phyloP scores from a whole-genome alignment of 768 basidiomycete genomes.

The Cystobasidium tubakii region DNA sequence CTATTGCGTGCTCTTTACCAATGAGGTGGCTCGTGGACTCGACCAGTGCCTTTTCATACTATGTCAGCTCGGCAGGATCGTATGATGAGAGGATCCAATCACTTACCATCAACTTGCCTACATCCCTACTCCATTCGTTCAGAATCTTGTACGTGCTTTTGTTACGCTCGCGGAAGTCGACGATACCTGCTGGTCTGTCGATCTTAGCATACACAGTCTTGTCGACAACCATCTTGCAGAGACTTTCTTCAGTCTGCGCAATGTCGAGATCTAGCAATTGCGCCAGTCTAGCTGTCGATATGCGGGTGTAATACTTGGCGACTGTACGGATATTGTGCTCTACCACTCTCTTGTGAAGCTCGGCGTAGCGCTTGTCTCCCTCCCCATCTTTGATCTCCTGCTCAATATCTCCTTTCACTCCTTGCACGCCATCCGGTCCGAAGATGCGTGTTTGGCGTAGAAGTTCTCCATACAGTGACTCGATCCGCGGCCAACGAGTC shows the following conservation, averaged over 20 bases:
- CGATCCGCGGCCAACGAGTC: conserved; percentile 95
- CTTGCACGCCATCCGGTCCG: conserved; percentile 48
- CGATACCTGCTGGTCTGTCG: conserved; percentile 82
- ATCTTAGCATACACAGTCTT: conserved; percentile 89
- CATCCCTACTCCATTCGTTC: conserved; percentile 97
- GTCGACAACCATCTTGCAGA: conserved; percentile 82
- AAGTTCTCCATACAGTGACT: conserved; percentile 75
- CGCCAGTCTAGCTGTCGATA: conserved; percentile 74
- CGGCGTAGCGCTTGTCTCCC: conserved; percentile 75
- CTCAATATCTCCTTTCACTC: conserved; percentile 45
- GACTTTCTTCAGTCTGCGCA: conserved; percentile 76
- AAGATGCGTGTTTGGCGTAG: conserved; percentile 77
- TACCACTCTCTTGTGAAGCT: conserved; percentile 87
- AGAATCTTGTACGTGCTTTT: conserved; percentile 78
- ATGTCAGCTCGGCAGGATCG: too few relatives aligned
- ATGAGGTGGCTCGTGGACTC: conserved; percentile 83
- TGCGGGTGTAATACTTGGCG: conserved; percentile 87
- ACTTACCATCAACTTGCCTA: conserved; percentile 69
- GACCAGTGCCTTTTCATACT: conserved; percentile 67
- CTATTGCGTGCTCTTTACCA: conserved; percentile 48
- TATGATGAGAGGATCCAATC: background rate
- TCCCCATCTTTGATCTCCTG: conserved; percentile 48
- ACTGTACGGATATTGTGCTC: conserved; percentile 89
- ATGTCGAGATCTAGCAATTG: conserved; percentile 76
- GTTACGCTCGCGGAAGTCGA: conserved; percentile 71